Conservation (phyloP, 495 filamentous ascomycete genomes). For the Bombardia bombarda region DNA sequence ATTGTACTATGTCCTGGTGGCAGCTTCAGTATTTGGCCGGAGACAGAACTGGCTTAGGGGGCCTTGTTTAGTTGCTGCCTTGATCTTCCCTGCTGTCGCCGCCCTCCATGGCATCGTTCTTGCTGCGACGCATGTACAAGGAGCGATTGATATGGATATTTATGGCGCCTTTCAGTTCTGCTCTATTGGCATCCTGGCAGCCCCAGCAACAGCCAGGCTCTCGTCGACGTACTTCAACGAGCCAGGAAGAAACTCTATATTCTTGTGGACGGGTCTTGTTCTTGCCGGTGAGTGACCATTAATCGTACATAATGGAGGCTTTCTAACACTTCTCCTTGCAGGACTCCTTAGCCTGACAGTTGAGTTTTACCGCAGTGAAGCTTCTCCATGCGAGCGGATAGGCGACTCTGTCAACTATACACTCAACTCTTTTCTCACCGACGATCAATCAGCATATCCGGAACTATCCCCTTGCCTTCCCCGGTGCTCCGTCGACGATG, state of each 20-base stretch:
- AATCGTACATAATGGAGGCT: too few relatives aligned
- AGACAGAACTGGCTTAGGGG: constrained; percentile 50
- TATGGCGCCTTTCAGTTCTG: constrained; percentile 58
- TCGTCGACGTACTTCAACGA: constrained; percentile 53
- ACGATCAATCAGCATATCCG: too few relatives aligned
- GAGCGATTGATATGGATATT: constrained; percentile 56
- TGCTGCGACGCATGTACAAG: constrained; percentile 43
- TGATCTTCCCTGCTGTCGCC: constrained; percentile 53
- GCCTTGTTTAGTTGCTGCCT: constrained; percentile 51
- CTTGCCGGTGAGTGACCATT: constrained; percentile 38
- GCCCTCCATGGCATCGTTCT: constrained; percentile 53
- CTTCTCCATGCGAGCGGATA: constrained; percentile 30
- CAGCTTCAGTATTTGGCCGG: constrained; percentile 49
- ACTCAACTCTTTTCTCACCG: constrained; percentile 28
- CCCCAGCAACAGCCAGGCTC: constrained; percentile 46
- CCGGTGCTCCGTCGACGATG: constrained; percentile 34
- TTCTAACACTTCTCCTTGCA: too few relatives aligned
- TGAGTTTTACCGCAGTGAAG: constrained; percentile 46
- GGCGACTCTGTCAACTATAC: constrained; percentile 6
- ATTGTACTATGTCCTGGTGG: constrained; percentile 53
- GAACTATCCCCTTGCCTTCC: too few relatives aligned
- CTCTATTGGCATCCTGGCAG: constrained; percentile 51
- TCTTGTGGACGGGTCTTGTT: constrained; percentile 50
- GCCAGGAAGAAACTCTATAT: constrained; percentile 52
- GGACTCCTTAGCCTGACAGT: constrained; percentile 49